phyloP scores from a whole-genome alignment of 1,139 yeast genomes.

The Nakaseomyces bracarensis region DNA sequence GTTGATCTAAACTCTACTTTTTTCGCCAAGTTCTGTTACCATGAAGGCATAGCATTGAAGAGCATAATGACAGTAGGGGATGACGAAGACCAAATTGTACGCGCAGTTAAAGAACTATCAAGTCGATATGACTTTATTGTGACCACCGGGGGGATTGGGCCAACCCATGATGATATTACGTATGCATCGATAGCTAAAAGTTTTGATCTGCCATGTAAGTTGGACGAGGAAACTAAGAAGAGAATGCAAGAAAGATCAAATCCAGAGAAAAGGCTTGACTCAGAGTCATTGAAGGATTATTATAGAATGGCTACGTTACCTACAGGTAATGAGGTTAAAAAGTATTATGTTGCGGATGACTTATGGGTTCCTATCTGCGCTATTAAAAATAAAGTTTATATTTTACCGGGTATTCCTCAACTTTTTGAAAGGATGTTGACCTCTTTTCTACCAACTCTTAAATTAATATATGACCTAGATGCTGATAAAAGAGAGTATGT shows the following conservation, averaged over 20 bases:
- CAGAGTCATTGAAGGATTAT: constrained; percentile 49
- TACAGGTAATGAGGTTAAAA: constrained; percentile 40
- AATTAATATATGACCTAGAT: constrained; percentile 19
- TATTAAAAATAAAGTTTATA: constrained; percentile 51
- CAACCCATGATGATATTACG: constrained; percentile 85
- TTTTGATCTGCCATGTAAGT: constrained; percentile 42
- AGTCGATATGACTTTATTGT: constrained; percentile 57
- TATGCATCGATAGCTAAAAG: constrained; percentile 64
- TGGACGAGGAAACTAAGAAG: constrained; percentile 51
- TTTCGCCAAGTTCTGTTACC: constrained; percentile 65
- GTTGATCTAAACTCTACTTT: constrained; percentile 66
- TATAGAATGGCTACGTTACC: constrained; percentile 78
- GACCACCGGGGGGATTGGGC: constrained; percentile 79
- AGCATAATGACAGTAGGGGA: constrained; percentile 72
- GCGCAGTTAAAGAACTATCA: constrained; percentile 42
- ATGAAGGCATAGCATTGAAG: constrained; percentile 53
- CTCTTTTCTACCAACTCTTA: constrained; percentile 31
- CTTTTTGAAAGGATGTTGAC: constrained; percentile 51
- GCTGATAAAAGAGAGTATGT: constrained; percentile 29
- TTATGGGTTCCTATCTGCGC: constrained; percentile 82
- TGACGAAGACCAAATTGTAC: constrained; percentile 54
- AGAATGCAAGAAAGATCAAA: constrained; percentile 48
- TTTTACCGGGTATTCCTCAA: constrained; percentile 78
- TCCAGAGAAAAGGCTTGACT: constrained; percentile 35
- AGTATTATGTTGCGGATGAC: constrained; percentile 45